Percentiles rank a stretch among this genome's conserved stretches.
Conservation (phyloP, 176 grass and related monocot species). For the Aegilops speltoides region DNA sequence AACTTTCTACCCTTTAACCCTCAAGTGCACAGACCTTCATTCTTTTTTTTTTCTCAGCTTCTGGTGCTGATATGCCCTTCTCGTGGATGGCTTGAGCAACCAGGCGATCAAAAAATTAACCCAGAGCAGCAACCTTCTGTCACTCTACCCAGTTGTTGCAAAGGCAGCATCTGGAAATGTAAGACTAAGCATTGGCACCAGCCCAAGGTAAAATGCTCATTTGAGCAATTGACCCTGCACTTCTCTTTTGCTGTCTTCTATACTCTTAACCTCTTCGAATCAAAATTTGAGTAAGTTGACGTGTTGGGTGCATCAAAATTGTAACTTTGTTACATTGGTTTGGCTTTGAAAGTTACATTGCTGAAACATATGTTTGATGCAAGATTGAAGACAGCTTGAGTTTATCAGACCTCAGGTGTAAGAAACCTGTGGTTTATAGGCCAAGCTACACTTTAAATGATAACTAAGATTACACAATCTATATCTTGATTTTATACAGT, state of each 20-base stretch:
- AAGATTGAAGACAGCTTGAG: conserved; percentile 58
- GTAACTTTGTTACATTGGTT: conserved; percentile 53
- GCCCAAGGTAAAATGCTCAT: background rate
- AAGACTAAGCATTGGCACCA: background rate
- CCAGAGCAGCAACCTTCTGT: background rate
- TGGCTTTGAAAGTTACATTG: conserved; percentile 42
- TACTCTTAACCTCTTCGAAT: background rate
- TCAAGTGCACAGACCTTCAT: background rate
- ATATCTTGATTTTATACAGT: conserved; percentile 55
- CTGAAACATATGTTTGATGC: conserved; percentile 58
- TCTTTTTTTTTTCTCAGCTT: background rate
- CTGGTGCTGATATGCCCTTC: background rate
- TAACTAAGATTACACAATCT: background rate
- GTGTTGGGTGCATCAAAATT: conserved; percentile 31
- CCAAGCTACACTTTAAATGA: conserved; percentile 50
- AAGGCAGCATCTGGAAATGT: background rate
- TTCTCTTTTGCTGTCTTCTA: background rate
- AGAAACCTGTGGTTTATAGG: conserved; percentile 77
- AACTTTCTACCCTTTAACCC: background rate
- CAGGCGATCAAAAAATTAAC: background rate
- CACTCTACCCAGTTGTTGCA: background rate
- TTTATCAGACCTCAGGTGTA: conserved; percentile 69
- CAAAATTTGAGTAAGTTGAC: background rate
- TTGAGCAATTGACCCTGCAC: background rate
- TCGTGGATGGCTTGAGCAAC: background rate